Base-by-base conservation (phyloP, 371 early-diverging fungal genomes). In the Rhizopus delemar region DNA sequence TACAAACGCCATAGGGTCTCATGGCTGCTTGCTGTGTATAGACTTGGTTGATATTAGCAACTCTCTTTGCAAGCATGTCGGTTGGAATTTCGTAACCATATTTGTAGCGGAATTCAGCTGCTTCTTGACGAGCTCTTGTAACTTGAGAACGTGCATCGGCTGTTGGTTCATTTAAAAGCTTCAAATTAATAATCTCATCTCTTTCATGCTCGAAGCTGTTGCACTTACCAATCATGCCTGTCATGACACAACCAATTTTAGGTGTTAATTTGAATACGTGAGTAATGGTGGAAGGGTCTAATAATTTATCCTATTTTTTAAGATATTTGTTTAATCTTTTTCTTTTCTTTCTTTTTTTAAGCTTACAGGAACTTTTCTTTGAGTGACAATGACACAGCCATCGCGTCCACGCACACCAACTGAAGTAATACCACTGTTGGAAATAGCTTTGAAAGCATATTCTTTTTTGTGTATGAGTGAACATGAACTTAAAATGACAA, bases 1-100 rank as follows among this genome's bases (percentile, higher is more conserved):
- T 80, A 94, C 92, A 95, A 63, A 97, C 96, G 62, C 98, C 99
- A 51, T 94, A 81, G 29, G 98, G 98, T 68, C 99, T 83, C 97
- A 97, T 98, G 59, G 95, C 96, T 38, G 99, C 99, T 67, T 98
- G 96, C 71, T 99, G 99, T 51, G 99, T 99, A 74, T 94, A 96
- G 36, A 99, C 96, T 85, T 99, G 98, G 72, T 97, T 97, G 68
- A 96, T 88, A 73, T 92, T 95, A 53, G 98, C 99, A 63, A 99
- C 89, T 58, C 97, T 90, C 76, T 96, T 96, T 48, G 98, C 98
- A 59, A 99, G 86, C 89, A 95, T 86, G 70, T 99, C 98, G 8
- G 92, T 85, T 32, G 97, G 90, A 50, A 99, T 98, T 59, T 97
- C 95, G 73, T 99, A 98, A 33, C 98, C 99, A 74, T 89, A 94